Evolutionary conservation across 2,329 filamentous ascomycete genomes (phyloP), one percentile per base, ranked within the genome.

Genomic region (Fusarium sacchari): DNA sequence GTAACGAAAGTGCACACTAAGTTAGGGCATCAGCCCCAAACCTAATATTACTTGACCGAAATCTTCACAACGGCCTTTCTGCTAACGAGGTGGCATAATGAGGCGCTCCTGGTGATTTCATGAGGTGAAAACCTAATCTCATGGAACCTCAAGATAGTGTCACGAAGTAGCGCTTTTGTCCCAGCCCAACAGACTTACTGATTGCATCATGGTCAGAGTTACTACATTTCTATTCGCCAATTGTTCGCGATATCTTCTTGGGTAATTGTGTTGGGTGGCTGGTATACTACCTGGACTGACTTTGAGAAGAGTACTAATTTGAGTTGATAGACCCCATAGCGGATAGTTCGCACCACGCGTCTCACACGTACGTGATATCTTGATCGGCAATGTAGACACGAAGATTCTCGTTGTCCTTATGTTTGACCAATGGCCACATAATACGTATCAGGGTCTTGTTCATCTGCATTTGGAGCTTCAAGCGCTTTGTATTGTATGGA

Each of bases 391-490:
- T 7, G 10, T 8, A 47, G 14, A 47, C 11, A 17, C 7, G 10
- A 49, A n/a, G 28, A 9, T 10, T 30, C 5, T 6, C 2, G 7
- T 8, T 7, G 14, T 49, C 7, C 1, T 6, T 8, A 3, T 3
- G 5, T 3, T 14, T 11, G 10, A 9, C 10, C 20, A 12, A 9
- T 13, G 12, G 6, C 6, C 20, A 30, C 9, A n/a, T n/a, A 12
- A 12, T 7, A n/a, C 46, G 12, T 30, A 28, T 9, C n/a, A 14
- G 7, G 4, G 12, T 15, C 20, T 20, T 17, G 8, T n/a, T 5
- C 3, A 49, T 13, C 11, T 9, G 11, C 22, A 7, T 30, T 30
- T n/a, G 10, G 20, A 11, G 9, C 22, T 7, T 15, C 13, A 15
- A 11, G 26, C 13, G 4, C 9, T 15, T 47, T 28, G 13, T 6